A percentile compares a stretch with the other conserved stretches of the same genome.
Evolutionary conservation across 352 stramenopile species (phyloP).

Genomic region (Halophytophthora batemanensis): DNA sequence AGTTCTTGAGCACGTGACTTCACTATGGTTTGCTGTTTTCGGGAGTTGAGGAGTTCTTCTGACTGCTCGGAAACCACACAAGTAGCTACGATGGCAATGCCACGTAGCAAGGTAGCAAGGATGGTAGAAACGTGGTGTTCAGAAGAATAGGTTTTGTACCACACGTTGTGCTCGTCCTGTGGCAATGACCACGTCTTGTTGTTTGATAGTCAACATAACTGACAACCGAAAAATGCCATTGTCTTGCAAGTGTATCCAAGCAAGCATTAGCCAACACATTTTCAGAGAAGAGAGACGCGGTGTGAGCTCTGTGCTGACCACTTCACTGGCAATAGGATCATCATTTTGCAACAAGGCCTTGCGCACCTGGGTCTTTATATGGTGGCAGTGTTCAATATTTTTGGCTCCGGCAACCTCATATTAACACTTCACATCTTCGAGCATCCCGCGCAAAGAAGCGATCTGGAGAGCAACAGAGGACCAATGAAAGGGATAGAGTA

Average conservation of each 20-base stretch:
- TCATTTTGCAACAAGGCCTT: too few species aligned
- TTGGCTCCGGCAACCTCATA: too few species aligned
- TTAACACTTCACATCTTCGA: too few species aligned
- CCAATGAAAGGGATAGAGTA: too few species aligned
- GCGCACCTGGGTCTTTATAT: too few species aligned
- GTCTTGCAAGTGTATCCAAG: slow-evolving; percentile 6
- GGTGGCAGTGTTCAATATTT: too few species aligned
- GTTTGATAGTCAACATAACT: slow-evolving; percentile 12
- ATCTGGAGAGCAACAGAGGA: too few species aligned
- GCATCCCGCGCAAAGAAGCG: too few species aligned
- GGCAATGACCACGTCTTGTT: slow-evolving; percentile 28
- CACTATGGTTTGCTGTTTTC: slow-evolving; percentile 9
- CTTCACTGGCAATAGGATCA: too few species aligned
- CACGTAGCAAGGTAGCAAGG: neutral
- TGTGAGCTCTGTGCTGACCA: neutral
- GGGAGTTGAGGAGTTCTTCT: slow-evolving; percentile 22
- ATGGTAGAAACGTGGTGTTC: too few species aligned
- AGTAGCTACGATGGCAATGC: neutral
- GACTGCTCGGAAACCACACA: slow-evolving; percentile 8
- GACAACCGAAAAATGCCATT: slow-evolving; percentile 19
- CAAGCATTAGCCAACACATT: neutral
- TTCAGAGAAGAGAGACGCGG: neutral
- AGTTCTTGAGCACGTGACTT: slow-evolving; percentile 19
- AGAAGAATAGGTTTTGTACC: too few species aligned
- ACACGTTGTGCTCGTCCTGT: slow-evolving; percentile 14